Evolutionary conservation across 148 eudicot genomes (phyloP), one percentile per base, ranked within the genome.

Genomic region (Nepenthes gracilis): DNA sequence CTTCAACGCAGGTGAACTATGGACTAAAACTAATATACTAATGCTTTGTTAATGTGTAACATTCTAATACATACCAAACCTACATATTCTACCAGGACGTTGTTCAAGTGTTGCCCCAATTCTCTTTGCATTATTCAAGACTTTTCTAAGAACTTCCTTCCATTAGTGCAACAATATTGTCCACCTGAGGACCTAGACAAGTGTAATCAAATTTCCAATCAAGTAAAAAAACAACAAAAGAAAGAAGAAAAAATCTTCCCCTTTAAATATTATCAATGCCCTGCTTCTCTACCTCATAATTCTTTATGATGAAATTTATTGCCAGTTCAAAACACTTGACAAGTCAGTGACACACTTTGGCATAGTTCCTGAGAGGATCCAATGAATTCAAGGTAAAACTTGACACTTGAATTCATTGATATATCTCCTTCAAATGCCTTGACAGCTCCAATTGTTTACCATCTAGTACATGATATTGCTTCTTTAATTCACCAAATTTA

Each of bases 341-440:
- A 38, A 37, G 59, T 66, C 57, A 77, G 64, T 34, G 35, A 49
- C 57, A 61, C 54, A 11, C 61, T 12, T 37, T 36, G 50, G 23
- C 1, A 9, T 23, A 23, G 23, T 0, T 23, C 23, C 23, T 35
- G 7, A 57, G 43, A 4, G 11, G 6, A 37, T 35, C 50, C 60
- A 33, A 38, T 34, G 36, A 60, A 12, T 38, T 36, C 23, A 57
- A 36, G 36, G 55, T 45, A 61, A 51, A 54, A 43, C 49, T 45
- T 47, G 43, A 40, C 6, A 86, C 98, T 87, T 88, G 96, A 77
- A 86, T 93, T 78, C 75, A 84, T 71, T 78, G 91, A 62, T 96
- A 93, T 52, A 88, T 78, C 72, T 93, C 98, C 76, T 93, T 93
- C 75, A 93, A 76, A 73, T 88, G 95, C 78, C 80, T 88, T 35